phyloP scores from a whole-genome alignment of 257 asterid genomes.

The Nicotiana sylvestris region DNA sequence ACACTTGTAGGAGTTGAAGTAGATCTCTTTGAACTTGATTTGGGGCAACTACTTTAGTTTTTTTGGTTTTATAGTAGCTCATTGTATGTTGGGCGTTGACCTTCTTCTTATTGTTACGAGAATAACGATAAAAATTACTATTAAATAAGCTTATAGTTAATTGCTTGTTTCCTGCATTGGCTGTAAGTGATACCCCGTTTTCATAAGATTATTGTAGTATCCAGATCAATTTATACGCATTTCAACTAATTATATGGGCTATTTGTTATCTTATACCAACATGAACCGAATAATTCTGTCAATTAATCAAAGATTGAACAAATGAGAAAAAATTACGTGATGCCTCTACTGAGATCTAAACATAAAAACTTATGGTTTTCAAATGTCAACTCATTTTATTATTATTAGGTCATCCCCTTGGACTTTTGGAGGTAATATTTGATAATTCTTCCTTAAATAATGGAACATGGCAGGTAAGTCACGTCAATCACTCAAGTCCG shows the following conservation, averaged over 20 bases:
- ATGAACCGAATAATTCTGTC: no score
- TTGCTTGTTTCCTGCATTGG: background rate
- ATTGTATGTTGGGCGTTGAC: background rate
- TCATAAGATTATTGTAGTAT: no score
- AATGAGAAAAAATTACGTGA: no score
- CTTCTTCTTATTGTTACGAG: background rate
- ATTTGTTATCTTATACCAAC: no score
- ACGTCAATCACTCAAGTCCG: background rate
- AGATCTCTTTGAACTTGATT: background rate
- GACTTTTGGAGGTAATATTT: no score
- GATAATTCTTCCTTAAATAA: background rate
- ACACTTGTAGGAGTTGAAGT: background rate
- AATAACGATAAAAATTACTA: background rate
- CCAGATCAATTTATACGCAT: no score
- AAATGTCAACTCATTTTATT: no score
- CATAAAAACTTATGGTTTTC: no score
- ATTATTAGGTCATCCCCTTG: no score
- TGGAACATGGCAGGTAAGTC: background rate
- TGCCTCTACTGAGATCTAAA: no score
- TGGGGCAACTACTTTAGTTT: background rate
- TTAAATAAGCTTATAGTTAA: background rate
- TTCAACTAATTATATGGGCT: no score
- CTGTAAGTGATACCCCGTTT: background rate
- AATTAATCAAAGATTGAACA: no score
- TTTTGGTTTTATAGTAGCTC: slow-evolving; percentile 3